Evolutionary conservation across 176 grass and related monocot species (phyloP).

Genomic region (Bolboschoenus planiculmis): DNA sequence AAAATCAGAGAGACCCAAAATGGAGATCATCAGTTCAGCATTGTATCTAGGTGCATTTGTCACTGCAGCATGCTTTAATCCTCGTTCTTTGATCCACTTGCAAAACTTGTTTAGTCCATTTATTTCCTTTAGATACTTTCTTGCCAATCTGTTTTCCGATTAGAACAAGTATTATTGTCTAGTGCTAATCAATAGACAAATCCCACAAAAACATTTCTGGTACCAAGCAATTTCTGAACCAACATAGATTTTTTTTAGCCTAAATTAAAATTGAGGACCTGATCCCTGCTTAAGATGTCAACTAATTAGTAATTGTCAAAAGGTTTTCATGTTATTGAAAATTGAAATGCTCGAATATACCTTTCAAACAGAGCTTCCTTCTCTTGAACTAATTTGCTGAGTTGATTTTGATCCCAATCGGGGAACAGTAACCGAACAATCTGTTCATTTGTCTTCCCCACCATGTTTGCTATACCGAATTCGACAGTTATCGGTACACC

Average conservation of each 20-base stretch:
- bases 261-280: neutral
- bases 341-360: conserved; percentile 23
- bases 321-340: neutral
- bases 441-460: conserved; percentile 58
- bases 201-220: neutral
- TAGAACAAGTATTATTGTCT: neutral
- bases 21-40: conserved; percentile 65
- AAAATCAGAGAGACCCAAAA: conserved; percentile 66
- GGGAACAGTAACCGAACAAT: conserved; percentile 62
- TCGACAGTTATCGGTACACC: conserved; percentile 63
- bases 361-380: conserved; percentile 64
- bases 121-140: conserved; percentile 51
- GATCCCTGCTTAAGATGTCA: neutral
- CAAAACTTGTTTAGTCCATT: conserved; percentile 41
- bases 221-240: neutral
- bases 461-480: conserved; percentile 69
- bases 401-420: conserved; percentile 34
- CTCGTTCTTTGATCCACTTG: conserved; percentile 40
- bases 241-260: neutral
- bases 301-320: neutral
- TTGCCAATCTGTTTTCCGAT: conserved; percentile 31
- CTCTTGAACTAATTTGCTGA: conserved; percentile 52
- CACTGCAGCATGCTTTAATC: conserved; percentile 58
- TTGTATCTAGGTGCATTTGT: conserved; percentile 75
- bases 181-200: neutral